Evolutionary conservation across 2,329 filamentous ascomycete genomes (phyloP).

Genomic region (Albophoma yamanashiensis): DNA sequence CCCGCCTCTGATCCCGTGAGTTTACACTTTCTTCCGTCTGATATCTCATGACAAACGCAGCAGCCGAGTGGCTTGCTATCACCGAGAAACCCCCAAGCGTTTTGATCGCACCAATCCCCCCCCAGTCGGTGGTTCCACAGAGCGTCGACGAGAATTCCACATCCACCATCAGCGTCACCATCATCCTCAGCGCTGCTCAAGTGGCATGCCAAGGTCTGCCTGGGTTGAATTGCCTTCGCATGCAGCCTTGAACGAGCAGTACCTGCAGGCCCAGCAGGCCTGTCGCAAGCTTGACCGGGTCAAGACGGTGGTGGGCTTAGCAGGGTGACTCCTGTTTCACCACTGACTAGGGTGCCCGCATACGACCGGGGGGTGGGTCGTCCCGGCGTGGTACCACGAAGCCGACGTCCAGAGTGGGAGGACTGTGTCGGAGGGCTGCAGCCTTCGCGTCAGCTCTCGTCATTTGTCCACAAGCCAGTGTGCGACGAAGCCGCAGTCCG

Average conservation of each 20-base stretch:
- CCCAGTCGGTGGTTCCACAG: background rate
- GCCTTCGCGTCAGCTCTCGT: constrained; percentile 5
- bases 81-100: background rate
- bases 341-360: constrained; percentile 8
- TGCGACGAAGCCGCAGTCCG: background rate
- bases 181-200: background rate
- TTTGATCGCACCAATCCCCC: background rate
- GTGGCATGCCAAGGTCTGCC: background rate
- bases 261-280: constrained; percentile 1
- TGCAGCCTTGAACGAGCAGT: background rate
- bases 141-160: background rate
- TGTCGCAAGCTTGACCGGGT: constrained; percentile 10
- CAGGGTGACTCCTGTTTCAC: constrained; percentile 12
- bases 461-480: constrained; percentile 1
- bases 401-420: constrained; percentile 7
- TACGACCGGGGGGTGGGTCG: constrained; percentile 9
- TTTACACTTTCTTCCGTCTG: constrained; percentile 1
- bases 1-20: constrained; percentile 6
- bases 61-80: constrained; percentile 1
- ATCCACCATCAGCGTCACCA: background rate
- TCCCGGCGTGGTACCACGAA: constrained; percentile 10
- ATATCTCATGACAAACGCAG: background rate
- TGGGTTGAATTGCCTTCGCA: background rate
- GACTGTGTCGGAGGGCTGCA: constrained; percentile 17
- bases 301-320: constrained; percentile 8